A percentile compares a stretch with the other conserved stretches of the same genome.
Conservation (phyloP, 441 rosid genomes). For the Gossypium schwendimanii region DNA sequence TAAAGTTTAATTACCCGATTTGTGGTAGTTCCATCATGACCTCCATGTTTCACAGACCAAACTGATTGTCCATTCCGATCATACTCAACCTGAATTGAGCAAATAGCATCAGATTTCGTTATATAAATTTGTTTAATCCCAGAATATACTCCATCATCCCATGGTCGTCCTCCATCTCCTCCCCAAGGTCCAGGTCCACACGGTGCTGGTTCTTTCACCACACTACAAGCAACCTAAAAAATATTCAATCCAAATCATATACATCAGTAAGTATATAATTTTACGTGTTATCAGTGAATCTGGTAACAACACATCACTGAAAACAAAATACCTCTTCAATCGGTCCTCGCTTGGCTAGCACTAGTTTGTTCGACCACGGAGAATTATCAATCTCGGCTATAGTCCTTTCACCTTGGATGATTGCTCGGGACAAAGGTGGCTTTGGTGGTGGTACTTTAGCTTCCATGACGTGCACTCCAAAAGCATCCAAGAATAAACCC, state of each 20-base stretch:
- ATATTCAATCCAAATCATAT: background rate
- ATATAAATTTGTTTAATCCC: conserved; percentile 72
- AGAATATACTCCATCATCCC: conserved; percentile 92
- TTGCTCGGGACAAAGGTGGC: conserved; percentile 36
- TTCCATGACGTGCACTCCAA: conserved; percentile 58
- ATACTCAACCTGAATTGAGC: conserved; percentile 79
- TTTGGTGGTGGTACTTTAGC: conserved; percentile 39
- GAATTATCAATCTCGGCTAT: conserved; percentile 51
- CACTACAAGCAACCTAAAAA: conserved; percentile 50
- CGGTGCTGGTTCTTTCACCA: conserved; percentile 64
- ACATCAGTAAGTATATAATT: no score
- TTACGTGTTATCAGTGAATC: no score
- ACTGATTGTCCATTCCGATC: conserved; percentile 86
- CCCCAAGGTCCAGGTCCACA: conserved; percentile 94
- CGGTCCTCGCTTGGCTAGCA: conserved; percentile 43
- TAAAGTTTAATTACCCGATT: conserved; percentile 44
- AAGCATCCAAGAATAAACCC: conserved; percentile 65
- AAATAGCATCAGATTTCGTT: conserved; percentile 50
- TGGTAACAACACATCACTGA: no score
- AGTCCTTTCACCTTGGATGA: conserved; percentile 30
- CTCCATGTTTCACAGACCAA: conserved; percentile 82
- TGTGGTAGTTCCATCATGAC: conserved; percentile 53
- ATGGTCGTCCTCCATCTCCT: conserved; percentile 67
- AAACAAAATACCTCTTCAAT: conserved; percentile 45
- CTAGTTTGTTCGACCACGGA: conserved; percentile 72